Conservation (phyloP, 2,329 filamentous ascomycete species). For the Helotiales sp. region DNA sequence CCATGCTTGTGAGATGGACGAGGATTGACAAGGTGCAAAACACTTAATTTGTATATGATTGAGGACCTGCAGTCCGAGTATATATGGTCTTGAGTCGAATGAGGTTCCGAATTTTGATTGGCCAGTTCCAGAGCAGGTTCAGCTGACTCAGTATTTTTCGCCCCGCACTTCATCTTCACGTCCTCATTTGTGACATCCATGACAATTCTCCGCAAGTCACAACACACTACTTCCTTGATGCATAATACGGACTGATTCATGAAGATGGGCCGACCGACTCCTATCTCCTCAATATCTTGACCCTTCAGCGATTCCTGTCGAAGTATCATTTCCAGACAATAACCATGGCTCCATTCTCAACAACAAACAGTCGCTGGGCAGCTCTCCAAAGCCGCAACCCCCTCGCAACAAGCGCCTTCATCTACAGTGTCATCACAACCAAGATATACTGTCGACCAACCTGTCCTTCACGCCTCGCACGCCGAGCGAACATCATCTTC, state of each 20-base stretch:
- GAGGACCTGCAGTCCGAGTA: neutral
- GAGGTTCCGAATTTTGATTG: constrained; percentile 24
- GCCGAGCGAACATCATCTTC: constrained; percentile 64
- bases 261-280: neutral
- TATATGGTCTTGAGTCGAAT: neutral
- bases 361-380: constrained; percentile 34
- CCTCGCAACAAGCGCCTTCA: constrained; percentile 48
- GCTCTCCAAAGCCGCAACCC: constrained; percentile 45
- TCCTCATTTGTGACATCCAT: constrained; percentile 26
- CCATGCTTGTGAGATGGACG: constrained; percentile 19
- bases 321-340: neutral
- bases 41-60: neutral
- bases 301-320: neutral
- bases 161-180: neutral
- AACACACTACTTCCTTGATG: neutral
- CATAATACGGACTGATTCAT: neutral
- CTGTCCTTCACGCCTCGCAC: constrained; percentile 64
- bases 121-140: constrained; percentile 33
- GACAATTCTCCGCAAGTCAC: constrained; percentile 7
- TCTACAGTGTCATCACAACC: constrained; percentile 56
- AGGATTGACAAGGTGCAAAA: neutral
- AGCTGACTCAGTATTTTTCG: constrained; percentile 17
- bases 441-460: constrained; percentile 64
- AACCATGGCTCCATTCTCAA: constrained; percentile 29
- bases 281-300: neutral